Percentiles rank a stretch among this genome's conserved stretches.
phyloP scores from a whole-genome alignment of 768 basidiomycete genomes.

The Leccinum ochraceum region DNA sequence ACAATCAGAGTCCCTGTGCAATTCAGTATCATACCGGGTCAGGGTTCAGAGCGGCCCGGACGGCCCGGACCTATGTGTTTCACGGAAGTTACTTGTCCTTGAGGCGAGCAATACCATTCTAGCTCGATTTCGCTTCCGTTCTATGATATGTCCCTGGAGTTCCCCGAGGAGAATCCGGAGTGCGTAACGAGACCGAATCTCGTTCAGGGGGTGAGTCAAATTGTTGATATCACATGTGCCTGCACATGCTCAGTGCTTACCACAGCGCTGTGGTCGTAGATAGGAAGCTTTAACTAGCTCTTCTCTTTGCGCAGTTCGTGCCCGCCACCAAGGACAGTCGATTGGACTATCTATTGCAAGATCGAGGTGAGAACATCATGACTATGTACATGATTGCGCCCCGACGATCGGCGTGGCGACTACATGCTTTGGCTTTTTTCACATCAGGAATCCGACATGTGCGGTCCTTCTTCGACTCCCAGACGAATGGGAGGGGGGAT shows the following conservation, averaged over 20 bases:
- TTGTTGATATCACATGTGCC: not conserved
- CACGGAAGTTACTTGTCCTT: not conserved
- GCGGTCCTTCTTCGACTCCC: not conserved
- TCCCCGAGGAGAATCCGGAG: slow-evolving; percentile 13
- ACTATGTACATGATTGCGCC: not conserved
- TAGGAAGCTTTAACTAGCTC: not conserved
- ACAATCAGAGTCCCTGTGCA: not conserved
- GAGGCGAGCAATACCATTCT: not conserved
- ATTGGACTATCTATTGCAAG: not conserved
- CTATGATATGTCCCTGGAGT: not conserved
- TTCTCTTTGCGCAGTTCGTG: not conserved
- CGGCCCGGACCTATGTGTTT: not conserved
- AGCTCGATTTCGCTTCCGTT: not conserved
- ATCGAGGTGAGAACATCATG: not conserved
- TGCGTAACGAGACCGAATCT: not conserved
- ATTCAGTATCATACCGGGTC: not conserved
- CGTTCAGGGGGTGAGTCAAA: not conserved
- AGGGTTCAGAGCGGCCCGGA: not conserved
- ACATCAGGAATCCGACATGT: not conserved
- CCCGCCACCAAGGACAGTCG: not conserved
- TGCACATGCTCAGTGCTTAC: not conserved
- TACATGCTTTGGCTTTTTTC: not conserved
- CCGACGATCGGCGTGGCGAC: not conserved
- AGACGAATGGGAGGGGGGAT: not conserved
- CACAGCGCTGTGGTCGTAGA: not conserved